These are phyloP conservation scores for Diaporthe sp. DNA, from an alignment of 2,329 filamentous ascomycete species.

Conservation along the genomic window DNA sequence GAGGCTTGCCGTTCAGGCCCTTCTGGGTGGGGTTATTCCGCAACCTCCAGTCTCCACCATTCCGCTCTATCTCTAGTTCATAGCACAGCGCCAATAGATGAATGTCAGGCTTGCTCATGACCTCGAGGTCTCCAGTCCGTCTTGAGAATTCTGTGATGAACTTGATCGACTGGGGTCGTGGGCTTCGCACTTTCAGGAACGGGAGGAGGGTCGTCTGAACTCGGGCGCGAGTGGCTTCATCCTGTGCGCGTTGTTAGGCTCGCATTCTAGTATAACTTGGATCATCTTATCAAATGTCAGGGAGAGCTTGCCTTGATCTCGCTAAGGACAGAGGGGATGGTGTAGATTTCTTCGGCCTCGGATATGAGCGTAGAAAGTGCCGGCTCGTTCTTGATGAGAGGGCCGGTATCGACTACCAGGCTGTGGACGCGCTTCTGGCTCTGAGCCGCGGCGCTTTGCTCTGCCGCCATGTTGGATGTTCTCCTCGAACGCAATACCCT, in stretches of 20 bases:
- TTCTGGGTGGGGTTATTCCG: conserved; percentile 85
- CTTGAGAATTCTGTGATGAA: conserved; percentile 88
- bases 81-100: conserved; percentile 92
- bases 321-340: conserved; percentile 85
- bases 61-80: conserved; percentile 92
- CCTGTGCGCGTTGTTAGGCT: conserved; percentile 69
- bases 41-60: conserved; percentile 90
- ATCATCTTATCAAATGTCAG: background rate
- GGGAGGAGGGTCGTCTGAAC: conserved; percentile 89
- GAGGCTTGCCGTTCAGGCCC: conserved; percentile 78
- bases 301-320: conserved; percentile 78
- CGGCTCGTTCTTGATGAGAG: conserved; percentile 94
- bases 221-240: conserved; percentile 83
- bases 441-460: conserved; percentile 13
- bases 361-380: conserved; percentile 84
- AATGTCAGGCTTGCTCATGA: conserved; percentile 90
- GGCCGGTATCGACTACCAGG: conserved; percentile 90
- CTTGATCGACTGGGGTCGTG: conserved; percentile 82
- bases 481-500: background rate
- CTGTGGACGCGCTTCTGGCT: conserved; percentile 79
- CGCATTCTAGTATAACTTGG: background rate
- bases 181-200: conserved; percentile 84
- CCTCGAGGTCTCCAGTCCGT: conserved; percentile 89
- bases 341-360: conserved; percentile 83
- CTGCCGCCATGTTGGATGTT: background rate